phyloP scores from a whole-genome alignment of 768 basidiomycete species.

The Agrocybe chaxingu region DNA sequence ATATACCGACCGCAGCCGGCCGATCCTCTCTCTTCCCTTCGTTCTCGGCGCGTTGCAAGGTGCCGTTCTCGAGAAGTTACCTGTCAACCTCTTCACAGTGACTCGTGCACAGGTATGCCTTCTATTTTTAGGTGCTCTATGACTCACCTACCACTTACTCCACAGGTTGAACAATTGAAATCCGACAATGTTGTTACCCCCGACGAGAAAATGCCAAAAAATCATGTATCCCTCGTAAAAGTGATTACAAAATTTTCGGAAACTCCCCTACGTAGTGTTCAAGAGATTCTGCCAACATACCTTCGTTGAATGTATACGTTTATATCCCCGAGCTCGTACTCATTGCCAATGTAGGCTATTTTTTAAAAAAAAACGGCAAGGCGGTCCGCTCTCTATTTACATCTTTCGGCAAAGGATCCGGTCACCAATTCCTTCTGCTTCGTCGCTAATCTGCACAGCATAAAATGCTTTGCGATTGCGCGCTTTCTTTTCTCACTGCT shows the following conservation, averaged over 20 bases:
- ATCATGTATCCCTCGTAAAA: constrained; percentile 32
- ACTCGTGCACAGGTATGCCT: constrained; percentile 63
- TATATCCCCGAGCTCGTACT: no score
- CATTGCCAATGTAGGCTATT: no score
- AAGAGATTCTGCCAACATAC: constrained; percentile 57
- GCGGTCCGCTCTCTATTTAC: no score
- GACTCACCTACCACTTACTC: neutral
- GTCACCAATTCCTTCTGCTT: no score
- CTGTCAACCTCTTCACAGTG: constrained; percentile 62
- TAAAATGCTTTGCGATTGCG: no score
- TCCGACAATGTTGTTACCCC: constrained; percentile 51
- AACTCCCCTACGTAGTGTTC: constrained; percentile 41
- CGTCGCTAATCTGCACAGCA: no score
- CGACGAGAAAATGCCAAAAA: constrained; percentile 15
- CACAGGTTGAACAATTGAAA: constrained; percentile 60
- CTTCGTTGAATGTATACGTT: constrained; percentile 19
- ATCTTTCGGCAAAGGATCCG: no score
- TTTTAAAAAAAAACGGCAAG: no score
- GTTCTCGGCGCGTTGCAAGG: constrained; percentile 63
- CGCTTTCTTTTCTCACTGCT: no score
- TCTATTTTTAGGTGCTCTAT: neutral
- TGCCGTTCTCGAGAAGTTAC: constrained; percentile 58
- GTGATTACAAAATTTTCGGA: constrained; percentile 35
- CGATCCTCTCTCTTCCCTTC: constrained; percentile 65
- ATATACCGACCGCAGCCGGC: constrained; percentile 48